Evolutionary conservation across 2,329 filamentous ascomycete genomes (phyloP).

Genomic region (Ceratocystis albifundus): DNA sequence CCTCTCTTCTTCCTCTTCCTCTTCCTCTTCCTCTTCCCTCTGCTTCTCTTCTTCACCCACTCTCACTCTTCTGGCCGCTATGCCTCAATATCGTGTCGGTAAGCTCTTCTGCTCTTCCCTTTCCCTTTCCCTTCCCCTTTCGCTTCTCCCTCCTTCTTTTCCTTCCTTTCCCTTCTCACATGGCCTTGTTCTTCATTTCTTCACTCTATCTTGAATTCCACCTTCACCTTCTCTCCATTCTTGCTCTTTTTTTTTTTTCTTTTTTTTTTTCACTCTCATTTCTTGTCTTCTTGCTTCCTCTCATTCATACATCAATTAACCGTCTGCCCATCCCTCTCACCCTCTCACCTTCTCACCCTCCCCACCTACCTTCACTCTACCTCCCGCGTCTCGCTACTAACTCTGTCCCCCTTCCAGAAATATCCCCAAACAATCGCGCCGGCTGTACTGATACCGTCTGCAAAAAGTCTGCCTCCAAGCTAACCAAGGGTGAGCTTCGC

Average conservation of each 20-base stretch:
- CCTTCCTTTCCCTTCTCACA: not conserved
- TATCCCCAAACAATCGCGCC: conserved; percentile 59
- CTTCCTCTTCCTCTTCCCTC: no score
- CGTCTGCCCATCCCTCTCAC: not conserved
- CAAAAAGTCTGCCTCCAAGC: conserved; percentile 58
- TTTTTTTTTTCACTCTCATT: not conserved
- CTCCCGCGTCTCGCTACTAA: not conserved
- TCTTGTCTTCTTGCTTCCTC: not conserved
- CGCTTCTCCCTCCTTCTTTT: not conserved
- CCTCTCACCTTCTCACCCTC: not conserved
- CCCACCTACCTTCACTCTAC: not conserved
- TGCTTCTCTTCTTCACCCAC: not conserved
- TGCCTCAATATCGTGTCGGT: conserved; percentile 41
- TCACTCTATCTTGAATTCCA: not conserved
- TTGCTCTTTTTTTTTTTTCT: no score
- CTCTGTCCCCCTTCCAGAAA: conserved; percentile 40
- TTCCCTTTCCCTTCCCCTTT: not conserved
- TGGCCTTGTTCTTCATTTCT: not conserved
- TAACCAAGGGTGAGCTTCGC: conserved; percentile 66
- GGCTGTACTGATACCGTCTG: conserved; percentile 63
- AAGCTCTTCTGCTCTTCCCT: conserved; percentile 20
- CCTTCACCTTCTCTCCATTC: not conserved
- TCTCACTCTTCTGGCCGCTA: conserved; percentile 24
- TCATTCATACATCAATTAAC: not conserved
- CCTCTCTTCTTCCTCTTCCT: no score